Base-by-base conservation (phyloP, 192 early-diverging fungal species). In the Coemansia pectinata region DNA sequence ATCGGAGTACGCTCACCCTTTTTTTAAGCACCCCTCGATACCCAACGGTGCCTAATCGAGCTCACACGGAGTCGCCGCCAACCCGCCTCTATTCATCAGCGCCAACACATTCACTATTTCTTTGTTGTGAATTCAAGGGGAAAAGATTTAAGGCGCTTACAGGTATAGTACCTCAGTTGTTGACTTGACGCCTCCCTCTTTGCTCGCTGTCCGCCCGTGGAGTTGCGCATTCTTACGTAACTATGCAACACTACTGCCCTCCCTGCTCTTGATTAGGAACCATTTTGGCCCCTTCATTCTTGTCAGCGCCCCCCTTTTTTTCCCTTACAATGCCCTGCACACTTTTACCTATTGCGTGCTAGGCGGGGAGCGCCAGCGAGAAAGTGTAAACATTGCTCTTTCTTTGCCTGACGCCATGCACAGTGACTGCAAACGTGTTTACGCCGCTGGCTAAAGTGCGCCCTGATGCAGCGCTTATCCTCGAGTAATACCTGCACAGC, bases 341-440 rank as follows among this genome's bases (percentile, higher is more conserved):
- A n/a, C 15, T 9, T 19, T 31, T 9, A 15, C 57, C 14, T 33
- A 17, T 17, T 27, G 5, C 34, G 50, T 27, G 50, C 50, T 27
- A 53, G 50, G 50, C 10, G 50, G 50, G 50, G 11, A 27, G 50
- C 50, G 6, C 50, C 6, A n/a, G 23, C 23, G 4, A 6, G 23
- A 59, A 59, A 59, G 57, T n/a, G 57, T 59, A 33, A 59, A 59
- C 57, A 59, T 34, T 36, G 33, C 57, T 10, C n/a, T 59, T 36
- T 53, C 11, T 29, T 29, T 12, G 45, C 45, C 14, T 47, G 45
- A 7, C n/a, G 4, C 45, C 45, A 9, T 53, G 52, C 52, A 12
- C 23, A 29, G 52, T 53, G 52, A 53, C 52, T 53, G 52, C 52
- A 23, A 53, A 53, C 52, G 52, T 53, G 52, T 25, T 53, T 12